A percentile compares a stretch with the other conserved stretches of the same genome.
Evolutionary conservation across 2,329 filamentous ascomycete genomes (phyloP).

Genomic region (Aureobasidium sp.): DNA sequence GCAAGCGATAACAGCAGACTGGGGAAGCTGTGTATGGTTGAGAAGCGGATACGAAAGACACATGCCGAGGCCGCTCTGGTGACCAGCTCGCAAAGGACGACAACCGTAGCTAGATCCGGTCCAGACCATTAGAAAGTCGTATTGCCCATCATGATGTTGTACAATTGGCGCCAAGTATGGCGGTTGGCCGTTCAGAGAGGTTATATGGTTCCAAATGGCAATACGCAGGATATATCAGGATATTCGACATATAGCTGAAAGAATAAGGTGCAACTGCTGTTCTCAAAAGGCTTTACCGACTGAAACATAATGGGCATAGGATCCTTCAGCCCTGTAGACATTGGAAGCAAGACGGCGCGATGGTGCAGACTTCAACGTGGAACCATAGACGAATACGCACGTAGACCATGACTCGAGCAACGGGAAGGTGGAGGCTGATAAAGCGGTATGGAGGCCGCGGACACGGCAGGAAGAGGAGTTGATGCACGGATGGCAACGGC

Average conservation of each 20-base stretch:
- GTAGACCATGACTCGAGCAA: neutral
- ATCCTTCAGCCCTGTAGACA: neutral
- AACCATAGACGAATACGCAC: neutral
- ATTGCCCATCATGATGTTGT: neutral
- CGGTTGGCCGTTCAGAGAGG: neutral
- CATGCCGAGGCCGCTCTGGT: neutral
- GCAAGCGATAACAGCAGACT: neutral
- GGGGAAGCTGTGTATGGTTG: neutral
- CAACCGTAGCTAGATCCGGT: neutral
- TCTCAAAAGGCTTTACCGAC: neutral
- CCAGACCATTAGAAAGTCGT: neutral
- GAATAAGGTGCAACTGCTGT: neutral
- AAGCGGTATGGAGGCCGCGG: neutral
- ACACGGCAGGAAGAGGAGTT: neutral
- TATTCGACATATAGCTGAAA: neutral
- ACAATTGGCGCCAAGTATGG: neutral
- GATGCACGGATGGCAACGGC: neutral
- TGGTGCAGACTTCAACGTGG: neutral
- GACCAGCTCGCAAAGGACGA: neutral
- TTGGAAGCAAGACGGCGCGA: neutral
- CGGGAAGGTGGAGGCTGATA: neutral
- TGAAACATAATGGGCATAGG: neutral
- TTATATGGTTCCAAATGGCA: neutral
- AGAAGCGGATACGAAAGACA: neutral
- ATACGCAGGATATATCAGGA: neutral